Percentiles rank a stretch among this genome's conserved stretches.
phyloP scores from a whole-genome alignment of 169 alveolate species.

The Plasmodium gaboni region DNA sequence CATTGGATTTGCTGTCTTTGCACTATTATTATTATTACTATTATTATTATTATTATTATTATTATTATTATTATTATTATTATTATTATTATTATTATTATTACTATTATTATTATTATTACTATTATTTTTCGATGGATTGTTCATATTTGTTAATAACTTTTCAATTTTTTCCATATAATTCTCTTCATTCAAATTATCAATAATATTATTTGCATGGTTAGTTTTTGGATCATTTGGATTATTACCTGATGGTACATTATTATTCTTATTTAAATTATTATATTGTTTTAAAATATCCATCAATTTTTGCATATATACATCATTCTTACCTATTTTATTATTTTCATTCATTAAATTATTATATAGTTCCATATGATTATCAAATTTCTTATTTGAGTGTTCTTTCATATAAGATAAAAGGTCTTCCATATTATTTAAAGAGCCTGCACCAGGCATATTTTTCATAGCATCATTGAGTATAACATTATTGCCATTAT shows the following conservation, averaged over 20 bases:
- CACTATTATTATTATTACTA: background rate
- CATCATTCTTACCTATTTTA: background rate
- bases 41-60: background rate
- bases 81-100: no score
- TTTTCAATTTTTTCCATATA: constrained; percentile 3
- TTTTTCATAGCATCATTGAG: background rate
- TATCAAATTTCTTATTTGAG: background rate
- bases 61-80: no score
- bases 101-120: no score
- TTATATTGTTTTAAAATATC: constrained; percentile 17
- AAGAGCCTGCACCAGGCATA: background rate
- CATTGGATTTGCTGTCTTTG: background rate
- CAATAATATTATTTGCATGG: background rate
- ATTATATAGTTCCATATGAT: background rate
- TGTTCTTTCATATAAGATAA: constrained; percentile 22
- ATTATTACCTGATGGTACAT: background rate
- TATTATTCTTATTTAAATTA: background rate
- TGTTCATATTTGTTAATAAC: constrained; percentile 13
- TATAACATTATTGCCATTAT: constrained; percentile 11
- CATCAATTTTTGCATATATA: constrained; percentile 21
- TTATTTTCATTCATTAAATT: constrained; percentile 7
- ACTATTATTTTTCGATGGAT: no score
- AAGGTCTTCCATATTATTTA: constrained; percentile 17
- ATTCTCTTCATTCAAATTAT: constrained; percentile 8
- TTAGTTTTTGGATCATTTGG: background rate